phyloP scores from a whole-genome alignment of 345 rosid species.

The Fremontodendron californicum region DNA sequence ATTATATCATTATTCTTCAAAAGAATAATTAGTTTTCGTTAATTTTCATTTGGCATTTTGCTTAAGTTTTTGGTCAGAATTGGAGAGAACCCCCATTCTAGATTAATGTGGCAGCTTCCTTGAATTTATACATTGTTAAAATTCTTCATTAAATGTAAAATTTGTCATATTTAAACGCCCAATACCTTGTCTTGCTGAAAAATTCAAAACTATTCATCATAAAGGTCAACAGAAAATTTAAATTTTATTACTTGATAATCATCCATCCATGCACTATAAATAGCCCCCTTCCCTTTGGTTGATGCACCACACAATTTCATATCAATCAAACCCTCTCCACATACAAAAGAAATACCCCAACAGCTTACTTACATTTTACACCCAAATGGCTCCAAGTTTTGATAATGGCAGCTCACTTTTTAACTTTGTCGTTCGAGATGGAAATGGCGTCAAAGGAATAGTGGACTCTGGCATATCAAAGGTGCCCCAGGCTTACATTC shows the following conservation, averaged over 20 bases:
- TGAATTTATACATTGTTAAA: background rate
- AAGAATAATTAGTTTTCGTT: background rate
- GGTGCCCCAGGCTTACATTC: conserved; percentile 20
- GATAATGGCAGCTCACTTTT: conserved; percentile 12
- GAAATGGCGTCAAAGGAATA: conserved; percentile 4
- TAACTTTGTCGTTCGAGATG: background rate
- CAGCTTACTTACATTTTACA: background rate
- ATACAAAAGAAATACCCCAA: background rate
- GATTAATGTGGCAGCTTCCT: background rate
- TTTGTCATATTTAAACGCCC: background rate
- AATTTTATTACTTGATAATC: too few species aligned
- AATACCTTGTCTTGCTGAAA: background rate
- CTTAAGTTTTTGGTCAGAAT: background rate
- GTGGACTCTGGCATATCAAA: background rate
- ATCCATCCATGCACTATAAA: background rate
- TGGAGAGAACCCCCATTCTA: too few species aligned
- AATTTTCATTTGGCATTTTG: too few species aligned
- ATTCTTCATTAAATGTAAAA: background rate
- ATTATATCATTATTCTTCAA: background rate
- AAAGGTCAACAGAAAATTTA: too few species aligned
- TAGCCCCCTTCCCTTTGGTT: background rate
- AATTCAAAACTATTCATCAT: background rate
- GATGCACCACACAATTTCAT: background rate
- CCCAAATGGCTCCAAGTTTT: conserved; percentile 1
- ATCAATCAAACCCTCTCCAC: background rate